A percentile compares a stretch with the other conserved stretches of the same genome.
Evolutionary conservation across 2,329 filamentous ascomycete genomes (phyloP).

Genomic region (Fusarium newnesense): DNA sequence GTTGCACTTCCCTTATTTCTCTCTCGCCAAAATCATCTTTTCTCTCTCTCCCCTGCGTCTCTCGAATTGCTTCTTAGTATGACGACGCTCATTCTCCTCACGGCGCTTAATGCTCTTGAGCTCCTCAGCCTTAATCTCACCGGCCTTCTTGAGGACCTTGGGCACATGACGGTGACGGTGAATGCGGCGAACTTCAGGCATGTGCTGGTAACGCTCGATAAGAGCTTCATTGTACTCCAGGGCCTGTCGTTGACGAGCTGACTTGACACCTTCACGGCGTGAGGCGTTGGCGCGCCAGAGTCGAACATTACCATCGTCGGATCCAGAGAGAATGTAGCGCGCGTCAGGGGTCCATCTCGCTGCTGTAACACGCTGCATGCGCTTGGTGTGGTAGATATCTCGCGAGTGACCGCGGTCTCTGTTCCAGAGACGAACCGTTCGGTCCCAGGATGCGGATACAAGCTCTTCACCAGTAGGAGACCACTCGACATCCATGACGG

Average conservation of each 20-base stretch:
- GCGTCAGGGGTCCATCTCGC: slow-evolving; percentile 88
- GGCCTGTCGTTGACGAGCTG: slow-evolving; percentile 83
- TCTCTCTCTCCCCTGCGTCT: slow-evolving; percentile 83
- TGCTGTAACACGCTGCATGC: slow-evolving; percentile 95
- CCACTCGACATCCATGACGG: slow-evolving; percentile 97
- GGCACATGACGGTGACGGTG: slow-evolving; percentile 91
- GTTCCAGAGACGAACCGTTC: slow-evolving; percentile 87
- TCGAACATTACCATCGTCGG: slow-evolving; percentile 88
- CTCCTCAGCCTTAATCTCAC: slow-evolving; percentile 93
- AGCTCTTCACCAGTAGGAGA: slow-evolving; percentile 94
- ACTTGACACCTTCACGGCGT: slow-evolving; percentile 84
- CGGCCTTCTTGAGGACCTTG: slow-evolving; percentile 93
- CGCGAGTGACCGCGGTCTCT: slow-evolving; percentile 83
- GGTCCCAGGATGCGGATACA: slow-evolving; percentile 86
- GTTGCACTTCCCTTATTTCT: slow-evolving; percentile 56
- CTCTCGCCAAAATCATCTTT: slow-evolving; percentile 84
- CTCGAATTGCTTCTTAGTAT: slow-evolving; percentile 84
- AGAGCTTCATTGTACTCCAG: slow-evolving; percentile 92
- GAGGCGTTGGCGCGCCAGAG: slow-evolving; percentile 92
- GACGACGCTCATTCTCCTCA: slow-evolving; percentile 94
- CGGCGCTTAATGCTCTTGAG: slow-evolving; percentile 86
- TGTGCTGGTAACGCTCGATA: slow-evolving; percentile 86
- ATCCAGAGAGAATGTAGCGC: slow-evolving; percentile 89
- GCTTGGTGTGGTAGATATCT: slow-evolving; percentile 96
- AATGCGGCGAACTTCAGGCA: slow-evolving; percentile 95